Conservation (phyloP, 2,329 filamentous ascomycete species). For the Fusarium tjaetaba region DNA sequence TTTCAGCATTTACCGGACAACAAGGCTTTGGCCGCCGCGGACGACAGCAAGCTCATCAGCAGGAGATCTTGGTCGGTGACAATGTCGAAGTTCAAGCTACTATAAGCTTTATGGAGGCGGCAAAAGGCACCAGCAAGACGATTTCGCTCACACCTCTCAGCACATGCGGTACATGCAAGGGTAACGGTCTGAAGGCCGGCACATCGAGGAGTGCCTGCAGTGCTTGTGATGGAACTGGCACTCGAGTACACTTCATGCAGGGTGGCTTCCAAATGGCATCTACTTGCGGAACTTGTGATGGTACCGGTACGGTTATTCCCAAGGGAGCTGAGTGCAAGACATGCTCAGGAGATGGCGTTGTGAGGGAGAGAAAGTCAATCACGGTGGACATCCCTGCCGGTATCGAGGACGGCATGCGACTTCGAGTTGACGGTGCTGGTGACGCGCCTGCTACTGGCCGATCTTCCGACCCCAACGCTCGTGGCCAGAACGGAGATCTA, state of each 20-base stretch:
- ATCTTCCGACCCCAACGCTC: slow-evolving; percentile 68
- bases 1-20: slow-evolving; percentile 80
- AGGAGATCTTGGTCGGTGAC: slow-evolving; percentile 89
- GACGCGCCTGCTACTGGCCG: slow-evolving; percentile 84
- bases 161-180: slow-evolving; percentile 83
- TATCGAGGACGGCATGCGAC: slow-evolving; percentile 94
- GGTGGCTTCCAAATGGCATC: slow-evolving; percentile 97
- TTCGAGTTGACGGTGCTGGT: slow-evolving; percentile 86
- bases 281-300: slow-evolving; percentile 84
- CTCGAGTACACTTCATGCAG: slow-evolving; percentile 86
- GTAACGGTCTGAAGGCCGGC: slow-evolving; percentile 85
- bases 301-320: slow-evolving; percentile 79
- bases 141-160: slow-evolving; percentile 85
- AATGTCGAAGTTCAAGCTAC: slow-evolving; percentile 94
- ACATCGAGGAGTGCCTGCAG: slow-evolving; percentile 78
- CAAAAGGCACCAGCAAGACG: slow-evolving; percentile 89
- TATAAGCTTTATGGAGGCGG: slow-evolving; percentile 95
- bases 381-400: slow-evolving; percentile 93
- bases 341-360: slow-evolving; percentile 85
- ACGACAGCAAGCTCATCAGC: slow-evolving; percentile 70
- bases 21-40: slow-evolving; percentile 62
- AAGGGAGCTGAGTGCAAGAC: slow-evolving; percentile 81
- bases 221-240: slow-evolving; percentile 86
- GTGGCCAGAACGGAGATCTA: slow-evolving; percentile 83
- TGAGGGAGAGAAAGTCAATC: slow-evolving; percentile 84